Evolutionary conservation across 345 rosid genomes (phyloP), one percentile per base, ranked within the genome.

Genomic region (Anastatica hierochuntica): DNA sequence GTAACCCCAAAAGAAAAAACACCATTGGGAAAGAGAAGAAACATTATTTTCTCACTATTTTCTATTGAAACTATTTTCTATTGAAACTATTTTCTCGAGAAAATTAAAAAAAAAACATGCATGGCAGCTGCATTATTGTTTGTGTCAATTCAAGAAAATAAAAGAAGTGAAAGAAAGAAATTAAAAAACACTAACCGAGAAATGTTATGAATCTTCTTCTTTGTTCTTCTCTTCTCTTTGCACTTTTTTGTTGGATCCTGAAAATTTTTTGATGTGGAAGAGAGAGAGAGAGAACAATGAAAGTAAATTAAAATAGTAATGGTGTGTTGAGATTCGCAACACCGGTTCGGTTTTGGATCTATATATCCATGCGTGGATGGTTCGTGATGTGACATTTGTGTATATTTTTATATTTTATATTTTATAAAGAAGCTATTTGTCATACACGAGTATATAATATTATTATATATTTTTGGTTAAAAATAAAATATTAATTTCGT

Each of bases 321-420:
- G 40, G 29, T 6, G 18, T 23, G 45, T 42, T 19, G 53, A 16
- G 39, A 30, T 62, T 62, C 59, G 43, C 39, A 43, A 43, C 20
- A 17, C 5, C 17, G 45, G 58, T 34, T 52, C 4, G 58, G 66
- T 52, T 58, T 52, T 58, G 42, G 52, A n/a, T n/a, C n/a, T 23
- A 12, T 62, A 6, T 36, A 43, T 51, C 51, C 30, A 24, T 43
- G 52, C 66, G 44, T 36, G 13, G 35, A 49, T 60, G 17, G 35
- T 48, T 41, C n/a, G 44, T 36, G 51, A 61, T 33, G 58, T 60
- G 41, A 51, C 17, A 35, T 42, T 58, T 6, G 43, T 21, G 42
- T 41, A 16, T 48, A 1, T 24, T 24, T 24, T 24, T 24, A 7
- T 24, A n/a, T n/a, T n/a, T n/a, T n/a, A n/a, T n/a, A n/a, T n/a